Evolutionary conservation across 495 filamentous ascomycete species (phyloP).

Genomic region (Lophium mytilinum): DNA sequence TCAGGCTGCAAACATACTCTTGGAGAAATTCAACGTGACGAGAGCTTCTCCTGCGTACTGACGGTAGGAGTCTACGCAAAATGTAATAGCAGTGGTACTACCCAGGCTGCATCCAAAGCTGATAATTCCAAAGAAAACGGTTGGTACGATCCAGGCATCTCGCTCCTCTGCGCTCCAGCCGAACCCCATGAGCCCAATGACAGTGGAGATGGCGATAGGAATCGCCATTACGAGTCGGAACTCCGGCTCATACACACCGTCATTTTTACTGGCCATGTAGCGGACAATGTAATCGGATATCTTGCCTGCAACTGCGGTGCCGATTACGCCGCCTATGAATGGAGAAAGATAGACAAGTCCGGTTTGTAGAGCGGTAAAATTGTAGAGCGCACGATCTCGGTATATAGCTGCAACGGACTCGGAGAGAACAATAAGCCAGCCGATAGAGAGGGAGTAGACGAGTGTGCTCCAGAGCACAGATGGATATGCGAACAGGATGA

Average conservation of each 20-base stretch:
- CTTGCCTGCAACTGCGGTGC: constrained; percentile 82
- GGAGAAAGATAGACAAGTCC: constrained; percentile 85
- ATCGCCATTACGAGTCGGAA: constrained; percentile 86
- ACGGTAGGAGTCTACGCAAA: constrained; percentile 84
- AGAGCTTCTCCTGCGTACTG: constrained; percentile 91
- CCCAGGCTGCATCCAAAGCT: constrained; percentile 91
- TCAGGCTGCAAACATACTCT: constrained; percentile 48
- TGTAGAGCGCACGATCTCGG: constrained; percentile 54
- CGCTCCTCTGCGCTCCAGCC: constrained; percentile 72
- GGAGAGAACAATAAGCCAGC: constrained; percentile 91
- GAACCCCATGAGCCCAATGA: constrained; percentile 83
- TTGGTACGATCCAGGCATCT: constrained; percentile 84
- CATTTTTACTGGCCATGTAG: constrained; percentile 72
- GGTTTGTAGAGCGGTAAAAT: constrained; percentile 68
- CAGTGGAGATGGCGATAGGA: constrained; percentile 71
- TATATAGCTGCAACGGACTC: constrained; percentile 78
- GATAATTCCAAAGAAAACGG: constrained; percentile 83
- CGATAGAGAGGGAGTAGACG: constrained; percentile 78
- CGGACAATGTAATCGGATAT: constrained; percentile 77
- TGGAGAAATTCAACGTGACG: constrained; percentile 87
- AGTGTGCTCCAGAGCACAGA: constrained; percentile 83
- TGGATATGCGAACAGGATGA: constrained; percentile 80
- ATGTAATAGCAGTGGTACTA: constrained; percentile 86
- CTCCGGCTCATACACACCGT: constrained; percentile 89
- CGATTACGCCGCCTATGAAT: constrained; percentile 80